These are phyloP conservation scores for Collybiopsis luxurians DNA, from an alignment of 768 basidiomycete species.

Conservation along the genomic window DNA sequence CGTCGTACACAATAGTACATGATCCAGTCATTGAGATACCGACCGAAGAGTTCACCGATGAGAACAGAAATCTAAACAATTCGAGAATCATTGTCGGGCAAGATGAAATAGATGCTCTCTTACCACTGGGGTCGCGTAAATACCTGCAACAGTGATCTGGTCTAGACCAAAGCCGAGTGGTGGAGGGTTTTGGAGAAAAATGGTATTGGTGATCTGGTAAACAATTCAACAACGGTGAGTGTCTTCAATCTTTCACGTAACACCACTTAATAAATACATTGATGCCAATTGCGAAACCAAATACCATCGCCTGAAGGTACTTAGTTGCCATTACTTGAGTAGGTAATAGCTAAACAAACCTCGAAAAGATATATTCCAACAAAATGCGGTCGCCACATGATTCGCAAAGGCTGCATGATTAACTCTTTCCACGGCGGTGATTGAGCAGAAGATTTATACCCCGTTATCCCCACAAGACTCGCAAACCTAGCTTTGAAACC, in stretches of 20 bases:
- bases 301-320: constrained; percentile 34
- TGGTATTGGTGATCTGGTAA: constrained; percentile 15
- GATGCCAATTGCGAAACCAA: constrained; percentile 42
- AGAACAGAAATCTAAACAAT: constrained; percentile 37
- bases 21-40: constrained; percentile 36
- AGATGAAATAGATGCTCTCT: constrained; percentile 11
- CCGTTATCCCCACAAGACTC: constrained; percentile 61
- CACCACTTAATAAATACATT: constrained; percentile 40
- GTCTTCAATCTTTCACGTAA: too few relatives aligned
- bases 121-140: constrained; percentile 56
- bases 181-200: constrained; percentile 55
- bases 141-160: constrained; percentile 46
- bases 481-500: constrained; percentile 46
- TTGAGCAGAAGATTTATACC: constrained; percentile 51
- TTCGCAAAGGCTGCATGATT: constrained; percentile 41
- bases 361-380: constrained; percentile 50
- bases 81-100: not conserved
- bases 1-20: constrained; percentile 28
- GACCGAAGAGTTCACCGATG: constrained; percentile 35
- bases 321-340: not conserved
- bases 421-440: constrained; percentile 47
- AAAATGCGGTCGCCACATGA: constrained; percentile 64
- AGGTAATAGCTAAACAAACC: constrained; percentile 23
- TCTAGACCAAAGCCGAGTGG: constrained; percentile 53
- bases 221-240: not conserved